Conservation (phyloP, 202 grass and related monocot species). For the Eragrostis tef region DNA sequence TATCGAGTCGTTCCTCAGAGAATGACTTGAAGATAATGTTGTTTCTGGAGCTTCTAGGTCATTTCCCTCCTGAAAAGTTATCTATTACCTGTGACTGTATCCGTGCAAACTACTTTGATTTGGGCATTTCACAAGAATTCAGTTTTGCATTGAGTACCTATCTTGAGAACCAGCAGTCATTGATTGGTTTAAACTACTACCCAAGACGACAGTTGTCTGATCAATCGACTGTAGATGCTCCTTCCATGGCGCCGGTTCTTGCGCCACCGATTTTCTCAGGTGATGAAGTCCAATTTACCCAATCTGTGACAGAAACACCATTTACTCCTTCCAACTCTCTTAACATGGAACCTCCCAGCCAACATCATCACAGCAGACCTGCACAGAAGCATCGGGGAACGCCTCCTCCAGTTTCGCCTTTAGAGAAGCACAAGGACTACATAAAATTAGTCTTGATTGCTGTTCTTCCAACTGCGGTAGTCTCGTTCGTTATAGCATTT, state of each 20-base stretch:
- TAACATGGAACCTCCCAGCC: conserved; percentile 3
- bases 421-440: conserved; percentile 44
- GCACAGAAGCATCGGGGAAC: conserved; percentile 20
- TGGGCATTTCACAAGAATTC: conserved; percentile 36
- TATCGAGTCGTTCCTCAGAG: neutral
- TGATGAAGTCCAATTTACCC: conserved; percentile 23
- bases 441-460: conserved; percentile 47
- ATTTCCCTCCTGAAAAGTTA: conserved; percentile 44
- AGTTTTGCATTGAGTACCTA: conserved; percentile 20
- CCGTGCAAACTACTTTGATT: conserved; percentile 20
- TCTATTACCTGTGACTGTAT: conserved; percentile 45
- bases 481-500: conserved; percentile 59
- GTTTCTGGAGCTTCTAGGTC: conserved; percentile 44
- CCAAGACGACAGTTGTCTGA: conserved; percentile 50
- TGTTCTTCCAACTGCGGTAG: conserved; percentile 42
- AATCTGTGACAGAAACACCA: conserved; percentile 21
- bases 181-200: conserved; percentile 28
- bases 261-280: conserved; percentile 7
- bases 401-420: conserved; percentile 40
- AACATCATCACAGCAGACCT: conserved; percentile 11
- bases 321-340: conserved; percentile 34
- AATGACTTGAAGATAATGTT: conserved; percentile 39
- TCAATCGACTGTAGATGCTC: neutral
- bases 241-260: conserved; percentile 39
- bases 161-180: conserved; percentile 23